These are phyloP conservation scores for Pleurotus tuber-regium DNA, from an alignment of 768 basidiomycete genomes.

Conservation along the genomic window DNA sequence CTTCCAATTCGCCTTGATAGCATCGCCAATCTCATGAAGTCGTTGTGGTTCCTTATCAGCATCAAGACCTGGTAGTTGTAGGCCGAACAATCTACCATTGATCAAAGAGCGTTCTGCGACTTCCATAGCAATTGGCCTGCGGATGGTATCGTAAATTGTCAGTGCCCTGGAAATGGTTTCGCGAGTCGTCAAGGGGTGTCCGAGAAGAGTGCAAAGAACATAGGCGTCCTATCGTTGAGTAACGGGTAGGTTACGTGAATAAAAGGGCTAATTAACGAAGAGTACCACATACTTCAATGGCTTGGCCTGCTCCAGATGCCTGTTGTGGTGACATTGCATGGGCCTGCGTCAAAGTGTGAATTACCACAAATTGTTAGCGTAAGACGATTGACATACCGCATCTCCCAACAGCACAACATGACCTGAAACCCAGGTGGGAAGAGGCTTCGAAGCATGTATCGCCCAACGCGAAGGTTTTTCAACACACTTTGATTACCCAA, in stretches of 20 bases:
- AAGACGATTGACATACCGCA: constrained; percentile 26
- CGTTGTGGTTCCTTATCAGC: constrained; percentile 17
- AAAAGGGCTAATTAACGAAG: neutral
- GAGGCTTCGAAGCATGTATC: constrained; percentile 31
- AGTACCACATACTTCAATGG: constrained; percentile 43
- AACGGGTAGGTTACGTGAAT: neutral
- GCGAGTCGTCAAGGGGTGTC: constrained; percentile 22
- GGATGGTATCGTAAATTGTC: constrained; percentile 33
- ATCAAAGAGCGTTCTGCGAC: constrained; percentile 24
- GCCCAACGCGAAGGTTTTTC: constrained; percentile 37
- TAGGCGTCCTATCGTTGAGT: constrained; percentile 38
- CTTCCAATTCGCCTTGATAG: constrained; percentile 27
- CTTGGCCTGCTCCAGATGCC: constrained; percentile 48
- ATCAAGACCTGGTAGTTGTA: constrained; percentile 20
- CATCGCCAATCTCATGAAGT: constrained; percentile 24
- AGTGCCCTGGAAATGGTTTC: constrained; percentile 28
- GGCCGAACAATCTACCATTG: constrained; percentile 27
- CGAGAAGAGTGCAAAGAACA: constrained; percentile 41
- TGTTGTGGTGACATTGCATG: constrained; percentile 47
- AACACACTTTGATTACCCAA: constrained; percentile 24
- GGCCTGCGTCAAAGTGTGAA: constrained; percentile 25
- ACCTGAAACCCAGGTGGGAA: constrained; percentile 35
- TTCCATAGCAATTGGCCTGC: constrained; percentile 33
- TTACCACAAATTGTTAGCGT: neutral
- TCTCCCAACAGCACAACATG: constrained; percentile 44